phyloP scores from a whole-genome alignment of 208 protist genomes.

The Trypanosoma cruzi region DNA sequence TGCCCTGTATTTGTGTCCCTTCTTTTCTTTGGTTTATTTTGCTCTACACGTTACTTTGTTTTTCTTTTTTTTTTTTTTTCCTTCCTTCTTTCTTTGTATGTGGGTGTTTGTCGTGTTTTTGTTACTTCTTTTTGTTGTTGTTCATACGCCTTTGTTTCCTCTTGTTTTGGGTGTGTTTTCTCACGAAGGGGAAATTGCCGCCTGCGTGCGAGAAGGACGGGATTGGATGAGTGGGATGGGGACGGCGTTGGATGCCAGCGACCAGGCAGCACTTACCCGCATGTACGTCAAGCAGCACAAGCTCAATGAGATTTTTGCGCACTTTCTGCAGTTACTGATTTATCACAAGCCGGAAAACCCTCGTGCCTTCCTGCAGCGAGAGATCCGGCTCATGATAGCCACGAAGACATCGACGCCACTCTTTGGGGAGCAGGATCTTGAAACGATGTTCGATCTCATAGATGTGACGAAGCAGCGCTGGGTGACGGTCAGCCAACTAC shows the following conservation, averaged over 20 bases:
- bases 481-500: slow-evolving; percentile 84
- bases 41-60: neutral
- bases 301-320: slow-evolving; percentile 84
- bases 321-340: slow-evolving; percentile 87
- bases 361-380: slow-evolving; percentile 69
- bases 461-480: slow-evolving; percentile 88
- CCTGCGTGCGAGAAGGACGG: neutral
- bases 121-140: neutral
- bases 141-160: slow-evolving; percentile 3
- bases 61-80: neutral
- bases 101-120: neutral
- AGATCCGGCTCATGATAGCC: slow-evolving; percentile 73
- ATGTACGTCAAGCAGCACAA: slow-evolving; percentile 84
- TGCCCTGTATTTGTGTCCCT: neutral
- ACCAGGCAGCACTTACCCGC: slow-evolving; percentile 37
- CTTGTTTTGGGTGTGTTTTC: neutral
- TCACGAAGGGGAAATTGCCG: slow-evolving; percentile 3
- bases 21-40: too few relatives aligned
- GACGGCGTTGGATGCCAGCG: slow-evolving; percentile 20
- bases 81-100: neutral
- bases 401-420: slow-evolving; percentile 66
- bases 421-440: slow-evolving; percentile 86
- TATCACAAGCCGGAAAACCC: slow-evolving; percentile 86
- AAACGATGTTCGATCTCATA: slow-evolving; percentile 93
- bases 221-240: neutral